Evolutionary conservation across 2,329 filamentous ascomycete genomes (phyloP).

Genomic region (Didymella arachidicola): DNA sequence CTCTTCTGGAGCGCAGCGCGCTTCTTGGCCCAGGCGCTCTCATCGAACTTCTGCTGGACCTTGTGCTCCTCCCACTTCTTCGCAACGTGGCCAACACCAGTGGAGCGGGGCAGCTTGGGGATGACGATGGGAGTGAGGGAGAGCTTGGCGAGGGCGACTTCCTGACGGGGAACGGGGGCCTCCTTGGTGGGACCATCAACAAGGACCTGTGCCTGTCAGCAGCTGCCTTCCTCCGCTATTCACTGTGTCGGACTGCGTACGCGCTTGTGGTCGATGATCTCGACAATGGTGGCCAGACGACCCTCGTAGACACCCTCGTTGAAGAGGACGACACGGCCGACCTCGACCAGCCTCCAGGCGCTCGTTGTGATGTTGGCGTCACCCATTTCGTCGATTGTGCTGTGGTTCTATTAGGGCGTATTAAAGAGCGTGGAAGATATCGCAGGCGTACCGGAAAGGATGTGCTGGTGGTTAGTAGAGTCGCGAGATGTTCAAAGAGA

Average conservation of each 20-base stretch:
- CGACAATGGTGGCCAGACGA: conserved; percentile 91
- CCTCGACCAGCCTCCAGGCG: conserved; percentile 89
- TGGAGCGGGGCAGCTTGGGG: conserved; percentile 82
- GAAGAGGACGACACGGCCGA: conserved; percentile 96
- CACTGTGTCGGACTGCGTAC: conserved; percentile 69
- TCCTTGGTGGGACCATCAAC: conserved; percentile 90
- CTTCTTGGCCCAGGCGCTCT: conserved; percentile 95
- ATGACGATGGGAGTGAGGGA: conserved; percentile 92
- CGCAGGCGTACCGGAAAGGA: conserved; percentile 50
- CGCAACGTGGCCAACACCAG: conserved; percentile 83
- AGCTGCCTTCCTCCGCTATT: conserved; percentile 28
- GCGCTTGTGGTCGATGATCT: conserved; percentile 99
- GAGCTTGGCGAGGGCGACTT: conserved; percentile 79
- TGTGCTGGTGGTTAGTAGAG: conserved; percentile 33
- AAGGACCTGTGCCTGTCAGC: conserved; percentile 73
- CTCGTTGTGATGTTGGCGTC: conserved; percentile 59
- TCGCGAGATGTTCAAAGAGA: conserved; percentile 26
- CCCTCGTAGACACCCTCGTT: conserved; percentile 81
- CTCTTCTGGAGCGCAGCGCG: conserved; percentile 84
- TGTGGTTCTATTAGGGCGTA: conserved; percentile 40
- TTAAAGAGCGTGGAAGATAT: conserved; percentile 32
- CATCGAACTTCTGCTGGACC: conserved; percentile 92
- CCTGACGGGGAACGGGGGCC: conserved; percentile 84
- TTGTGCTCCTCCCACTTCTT: conserved; percentile 89
- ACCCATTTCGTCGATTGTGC: conserved; percentile 56